Evolutionary conservation across 768 basidiomycete genomes (phyloP).

Genomic region (Hebeloma cylindrosporum): DNA sequence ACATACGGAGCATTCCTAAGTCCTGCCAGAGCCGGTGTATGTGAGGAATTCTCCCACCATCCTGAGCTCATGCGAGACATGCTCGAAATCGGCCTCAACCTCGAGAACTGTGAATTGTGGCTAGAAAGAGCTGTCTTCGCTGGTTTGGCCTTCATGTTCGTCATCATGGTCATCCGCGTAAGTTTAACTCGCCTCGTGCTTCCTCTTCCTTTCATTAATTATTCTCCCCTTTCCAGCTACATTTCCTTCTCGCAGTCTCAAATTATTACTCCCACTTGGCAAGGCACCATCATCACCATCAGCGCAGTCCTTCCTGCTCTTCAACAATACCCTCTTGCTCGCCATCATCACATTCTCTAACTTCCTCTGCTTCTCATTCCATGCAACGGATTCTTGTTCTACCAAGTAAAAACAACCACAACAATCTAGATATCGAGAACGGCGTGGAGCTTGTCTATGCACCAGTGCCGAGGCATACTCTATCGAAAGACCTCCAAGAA

Average conservation of each 20-base stretch:
- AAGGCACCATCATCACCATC: slow-evolving; percentile 36
- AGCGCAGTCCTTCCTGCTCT: slow-evolving; percentile 19
- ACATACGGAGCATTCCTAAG: slow-evolving; percentile 60
- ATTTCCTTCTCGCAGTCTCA: slow-evolving; percentile 73
- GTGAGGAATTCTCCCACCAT: slow-evolving; percentile 74
- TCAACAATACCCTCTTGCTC: slow-evolving; percentile 7
- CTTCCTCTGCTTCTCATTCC: slow-evolving; percentile 12
- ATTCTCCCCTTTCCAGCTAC: slow-evolving; percentile 46
- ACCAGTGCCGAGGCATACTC: slow-evolving; percentile 57
- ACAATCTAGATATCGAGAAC: slow-evolving; percentile 17
- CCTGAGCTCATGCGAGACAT: slow-evolving; percentile 73
- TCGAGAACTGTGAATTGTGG: slow-evolving; percentile 83
- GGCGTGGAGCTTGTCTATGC: slow-evolving; percentile 59
- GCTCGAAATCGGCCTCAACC: slow-evolving; percentile 67
- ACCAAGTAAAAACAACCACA: slow-evolving; percentile 30
- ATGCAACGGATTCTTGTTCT: slow-evolving; percentile 67
- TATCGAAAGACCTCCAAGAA: slow-evolving; percentile 54
- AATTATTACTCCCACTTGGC: slow-evolving; percentile 60
- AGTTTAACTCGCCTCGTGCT: slow-evolving; percentile 25
- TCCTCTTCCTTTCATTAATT: slow-evolving; percentile 4
- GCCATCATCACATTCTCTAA: slow-evolving; percentile 15
- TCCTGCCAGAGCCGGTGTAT: slow-evolving; percentile 57
- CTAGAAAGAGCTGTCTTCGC: slow-evolving; percentile 65
- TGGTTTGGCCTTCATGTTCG: slow-evolving; percentile 55
- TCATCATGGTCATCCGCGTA: slow-evolving; percentile 68